Evolutionary conservation across 768 basidiomycete species (phyloP), one percentile per base, ranked within the genome.

Genomic region (Saitozyma sp.): DNA sequence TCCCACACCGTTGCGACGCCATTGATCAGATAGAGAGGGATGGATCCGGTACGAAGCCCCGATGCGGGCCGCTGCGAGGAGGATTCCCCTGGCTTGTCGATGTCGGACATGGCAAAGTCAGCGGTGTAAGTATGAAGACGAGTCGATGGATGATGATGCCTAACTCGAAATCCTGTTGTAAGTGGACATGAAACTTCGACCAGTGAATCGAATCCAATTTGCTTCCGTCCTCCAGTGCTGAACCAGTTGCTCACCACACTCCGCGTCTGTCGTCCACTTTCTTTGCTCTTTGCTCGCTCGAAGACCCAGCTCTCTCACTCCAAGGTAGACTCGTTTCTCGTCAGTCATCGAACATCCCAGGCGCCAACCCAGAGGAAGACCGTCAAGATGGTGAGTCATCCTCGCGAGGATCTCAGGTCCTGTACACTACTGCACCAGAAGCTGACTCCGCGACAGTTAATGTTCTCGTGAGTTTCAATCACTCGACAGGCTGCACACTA

Each of bases 1-100:
- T 91, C 86, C 92, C 92, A 96, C n/a, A 94, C 85, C 68, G 88
- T 92, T 0, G 87, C 91, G 61, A 84, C 87, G 58, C 88, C 84
- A 70, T 92, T 89, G 11, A 90, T 86, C 38, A 94, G 83, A 58
- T 88, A 85, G 8, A 95, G 81, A 20, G 82, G 82, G 67, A 92
- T 85, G 5, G 70, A 70, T 29, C 29, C 29, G 29, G 29, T 29
- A 29, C 29, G 29, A 29, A 29, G 6, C 58, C 66, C 48, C 50
- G 39, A 19, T 62, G 57, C 41, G 60, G 48, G 8, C 49, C 9
- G 17, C 17, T 62, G 5, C 29, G 29, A 29, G 5, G 64, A 65
- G 2, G 59, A 40, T 39, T 65, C 64, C 1, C 64, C 64, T 19
- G 56, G 59, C 41, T 65, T 62, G 1, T 20, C 54, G 14, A 62